Conservation (phyloP, 2,329 filamentous ascomycete genomes). For the Tolypocladium guangdongense region DNA sequence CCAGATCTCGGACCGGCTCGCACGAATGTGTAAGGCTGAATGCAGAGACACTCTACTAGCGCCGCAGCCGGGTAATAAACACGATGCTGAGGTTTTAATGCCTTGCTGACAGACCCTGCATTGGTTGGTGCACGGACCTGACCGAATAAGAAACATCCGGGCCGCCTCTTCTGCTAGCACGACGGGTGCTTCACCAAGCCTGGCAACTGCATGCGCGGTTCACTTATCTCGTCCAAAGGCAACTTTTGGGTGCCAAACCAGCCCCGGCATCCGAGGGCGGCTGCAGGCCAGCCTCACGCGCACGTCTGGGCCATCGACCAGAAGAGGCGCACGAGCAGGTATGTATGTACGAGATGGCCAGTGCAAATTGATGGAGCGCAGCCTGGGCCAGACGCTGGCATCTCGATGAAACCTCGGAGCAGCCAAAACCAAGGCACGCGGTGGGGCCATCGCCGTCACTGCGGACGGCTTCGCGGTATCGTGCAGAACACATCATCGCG, state of each 20-base stretch:
- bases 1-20: background rate
- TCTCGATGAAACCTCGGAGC: background rate
- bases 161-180: too few species aligned
- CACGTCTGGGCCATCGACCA: too few species aligned
- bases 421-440: background rate
- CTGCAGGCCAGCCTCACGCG: too few species aligned
- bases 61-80: background rate
- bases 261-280: too few species aligned
- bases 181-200: too few species aligned
- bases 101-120: too few species aligned
- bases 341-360: background rate
- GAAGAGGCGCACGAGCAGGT: too few species aligned
- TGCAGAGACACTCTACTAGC: background rate
- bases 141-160: too few species aligned
- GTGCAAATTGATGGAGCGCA: background rate
- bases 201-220: too few species aligned
- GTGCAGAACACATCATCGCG: background rate
- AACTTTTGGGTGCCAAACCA: too few species aligned
- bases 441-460: background rate
- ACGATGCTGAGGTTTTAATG: background rate
- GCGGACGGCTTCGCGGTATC: background rate
- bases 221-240: too few species aligned
- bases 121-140: too few species aligned
- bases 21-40: background rate
- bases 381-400: background rate